Base-by-base conservation (phyloP, 192 early-diverging fungal species). In the Gigaspora rosea region DNA sequence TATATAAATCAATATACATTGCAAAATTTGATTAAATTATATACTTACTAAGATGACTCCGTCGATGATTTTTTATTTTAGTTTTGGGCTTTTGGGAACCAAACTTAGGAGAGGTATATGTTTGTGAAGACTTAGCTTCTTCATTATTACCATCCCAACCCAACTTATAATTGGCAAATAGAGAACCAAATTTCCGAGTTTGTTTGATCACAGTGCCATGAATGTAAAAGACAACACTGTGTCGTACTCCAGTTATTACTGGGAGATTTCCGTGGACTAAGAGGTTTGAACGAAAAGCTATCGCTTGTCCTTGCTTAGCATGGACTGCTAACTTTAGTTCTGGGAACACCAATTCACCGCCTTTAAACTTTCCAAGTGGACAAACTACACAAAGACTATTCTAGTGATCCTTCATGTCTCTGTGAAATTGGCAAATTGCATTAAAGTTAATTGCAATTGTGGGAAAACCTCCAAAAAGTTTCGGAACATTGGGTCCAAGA, bases 211-310 rank as follows among this genome's bases (percentile, higher is more conserved):
- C 66, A 20, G 66, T 68, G 66, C 13, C 18, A 9, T 68, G 66
- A 48, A 68, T 68, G 47, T 48, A 68, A 48, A 68, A 72, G n/a
- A 72, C 71, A 72, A 72, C 71, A 57, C 71, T 58, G 56, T 58
- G 52, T 41, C 71, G 8, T 33, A 57, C 16, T 33, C 71, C 71
- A 36, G 27, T 35, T 12, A 32, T 58, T 3, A 72, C n/a, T 18
- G 71, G 35, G 27, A 58, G 12, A 48, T 68, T 68, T 20, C 46
- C 66, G 54, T 35, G 50, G 13, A 32, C 51, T 5, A 41, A 41
- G 5, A 41, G 2, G 5, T 41, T 41, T 41, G 36, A 41, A 41
- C 5, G 36, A 41, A 41, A 41, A 41, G 36, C 36, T 41, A 41
- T 41, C 36, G 5, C 36, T 41, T 41, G 36, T 41, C 36, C 5